Evolutionary conservation across 371 early-diverging fungal species (phyloP).

Genomic region (Zychaea mexicana): DNA sequence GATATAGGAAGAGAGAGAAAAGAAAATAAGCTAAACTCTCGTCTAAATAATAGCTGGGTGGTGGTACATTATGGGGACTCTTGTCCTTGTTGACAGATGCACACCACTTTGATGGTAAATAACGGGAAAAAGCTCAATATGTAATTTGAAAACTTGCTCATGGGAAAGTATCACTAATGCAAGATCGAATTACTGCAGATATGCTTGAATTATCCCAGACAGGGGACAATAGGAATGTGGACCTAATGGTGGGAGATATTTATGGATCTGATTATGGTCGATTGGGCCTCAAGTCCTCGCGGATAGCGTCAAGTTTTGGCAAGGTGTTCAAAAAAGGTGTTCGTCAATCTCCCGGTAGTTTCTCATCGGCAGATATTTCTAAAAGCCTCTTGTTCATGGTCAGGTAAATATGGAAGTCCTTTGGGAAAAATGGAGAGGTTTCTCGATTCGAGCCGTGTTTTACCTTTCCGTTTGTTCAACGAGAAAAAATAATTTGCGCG

Average conservation of each 20-base stretch:
- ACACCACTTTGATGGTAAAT: conserved; percentile 80
- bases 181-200: conserved; percentile 45
- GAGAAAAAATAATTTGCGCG: too few relatives aligned
- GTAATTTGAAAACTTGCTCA: neutral
- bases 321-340: conserved; percentile 89
- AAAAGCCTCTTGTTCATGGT: conserved; percentile 90
- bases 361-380: conserved; percentile 82
- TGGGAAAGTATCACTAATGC: neutral
- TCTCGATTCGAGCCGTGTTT: too few relatives aligned
- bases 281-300: conserved; percentile 87
- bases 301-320: conserved; percentile 95
- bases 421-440: neutral
- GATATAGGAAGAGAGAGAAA: neutral
- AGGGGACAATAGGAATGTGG: conserved; percentile 92
- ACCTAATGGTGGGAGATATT: conserved; percentile 97
- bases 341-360: conserved; percentile 56
- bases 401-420: conserved; percentile 46
- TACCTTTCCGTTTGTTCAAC: too few relatives aligned
- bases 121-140: neutral
- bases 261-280: conserved; percentile 89
- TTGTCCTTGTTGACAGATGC: conserved; percentile 84
- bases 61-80: conserved; percentile 98
- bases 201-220: conserved; percentile 92
- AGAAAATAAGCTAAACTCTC: neutral
- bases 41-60: conserved; percentile 71